Percentiles rank a stretch among this genome's conserved stretches.
phyloP scores from a whole-genome alignment of 2,329 filamentous ascomycete genomes.

The Elsinoe fawcettii region DNA sequence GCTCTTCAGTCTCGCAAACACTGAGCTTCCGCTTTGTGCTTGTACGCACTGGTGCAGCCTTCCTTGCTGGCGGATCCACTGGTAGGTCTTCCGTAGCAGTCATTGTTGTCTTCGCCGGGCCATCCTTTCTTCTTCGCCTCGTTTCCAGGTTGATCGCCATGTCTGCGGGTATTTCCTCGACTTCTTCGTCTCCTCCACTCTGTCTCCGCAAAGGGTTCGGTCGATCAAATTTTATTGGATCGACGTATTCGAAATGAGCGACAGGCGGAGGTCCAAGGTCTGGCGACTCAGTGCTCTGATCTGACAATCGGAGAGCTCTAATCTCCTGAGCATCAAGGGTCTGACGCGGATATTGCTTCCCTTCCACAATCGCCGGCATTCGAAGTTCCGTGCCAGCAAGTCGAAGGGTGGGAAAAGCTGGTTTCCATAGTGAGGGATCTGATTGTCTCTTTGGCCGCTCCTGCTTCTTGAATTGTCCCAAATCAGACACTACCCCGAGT shows the following conservation, averaged over 20 bases:
- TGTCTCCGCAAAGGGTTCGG: background rate
- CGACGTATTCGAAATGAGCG: slow-evolving; percentile 44
- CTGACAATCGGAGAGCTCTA: slow-evolving; percentile 40
- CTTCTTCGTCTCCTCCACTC: slow-evolving; percentile 23
- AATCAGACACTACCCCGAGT: slow-evolving; percentile 55
- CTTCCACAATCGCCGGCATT: slow-evolving; percentile 61
- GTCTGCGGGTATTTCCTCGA: slow-evolving; percentile 31
- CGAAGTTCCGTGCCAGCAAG: slow-evolving; percentile 40
- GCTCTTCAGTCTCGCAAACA: slow-evolving; percentile 44
- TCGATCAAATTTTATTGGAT: slow-evolving; percentile 39
- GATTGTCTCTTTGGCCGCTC: slow-evolving; percentile 19
- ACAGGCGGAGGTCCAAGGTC: slow-evolving; percentile 56
- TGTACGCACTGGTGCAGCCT: slow-evolving; percentile 33
- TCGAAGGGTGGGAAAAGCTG: slow-evolving; percentile 20
- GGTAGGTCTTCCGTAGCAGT: slow-evolving; percentile 30
- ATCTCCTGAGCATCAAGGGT: slow-evolving; percentile 60
- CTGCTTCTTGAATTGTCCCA: slow-evolving; percentile 41
- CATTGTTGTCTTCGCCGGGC: slow-evolving; percentile 36
- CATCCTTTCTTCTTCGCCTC: slow-evolving; percentile 46
- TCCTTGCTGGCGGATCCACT: slow-evolving; percentile 1
- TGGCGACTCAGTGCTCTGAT: slow-evolving; percentile 53
- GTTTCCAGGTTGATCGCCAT: slow-evolving; percentile 45
- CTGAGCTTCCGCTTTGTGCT: slow-evolving; percentile 53
- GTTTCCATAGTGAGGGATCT: slow-evolving; percentile 20
- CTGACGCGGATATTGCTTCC: slow-evolving; percentile 58